Evolutionary conservation across 345 rosid species (phyloP).

Genomic region (Moricandia arvensis): DNA sequence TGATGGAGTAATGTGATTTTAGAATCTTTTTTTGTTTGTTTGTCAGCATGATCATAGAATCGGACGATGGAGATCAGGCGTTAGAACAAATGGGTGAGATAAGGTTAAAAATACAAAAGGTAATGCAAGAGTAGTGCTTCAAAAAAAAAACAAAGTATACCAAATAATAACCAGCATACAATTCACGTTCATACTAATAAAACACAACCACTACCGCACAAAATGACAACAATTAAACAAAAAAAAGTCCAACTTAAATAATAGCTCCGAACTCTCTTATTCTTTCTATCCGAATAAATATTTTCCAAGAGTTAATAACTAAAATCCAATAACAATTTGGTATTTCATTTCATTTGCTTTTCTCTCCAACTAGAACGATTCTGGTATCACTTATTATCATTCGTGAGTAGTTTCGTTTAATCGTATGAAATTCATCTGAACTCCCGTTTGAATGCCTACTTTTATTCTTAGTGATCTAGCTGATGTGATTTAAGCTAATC

Average conservation of each 20-base stretch:
- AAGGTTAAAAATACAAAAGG: slow-evolving; percentile 22
- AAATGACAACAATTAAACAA: slow-evolving; percentile 7
- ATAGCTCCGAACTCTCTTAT: no score
- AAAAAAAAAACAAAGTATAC: slow-evolving; percentile 11
- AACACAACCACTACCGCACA: slow-evolving; percentile 32
- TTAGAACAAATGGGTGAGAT: slow-evolving; percentile 14
- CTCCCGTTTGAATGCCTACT: not conserved
- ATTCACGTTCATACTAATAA: slow-evolving; percentile 11
- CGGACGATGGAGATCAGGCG: slow-evolving; percentile 26
- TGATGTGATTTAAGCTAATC: no score
- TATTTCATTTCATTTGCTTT: not conserved
- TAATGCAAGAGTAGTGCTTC: slow-evolving; percentile 32
- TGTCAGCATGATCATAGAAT: slow-evolving; percentile 4
- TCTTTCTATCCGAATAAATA: not conserved
- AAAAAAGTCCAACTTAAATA: no score
- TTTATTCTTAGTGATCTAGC: not conserved
- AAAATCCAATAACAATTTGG: not conserved
- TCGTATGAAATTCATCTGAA: not conserved
- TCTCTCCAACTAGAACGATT: no score
- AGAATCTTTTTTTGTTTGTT: no score
- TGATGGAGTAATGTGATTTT: slow-evolving; percentile 11
- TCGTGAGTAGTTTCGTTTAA: not conserved
- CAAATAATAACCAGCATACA: slow-evolving; percentile 2
- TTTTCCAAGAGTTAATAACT: not conserved
- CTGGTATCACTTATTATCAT: not conserved